Evolutionary conservation across 2,329 filamentous ascomycete species (phyloP).

Genomic region (Paradendryphiella salina): DNA sequence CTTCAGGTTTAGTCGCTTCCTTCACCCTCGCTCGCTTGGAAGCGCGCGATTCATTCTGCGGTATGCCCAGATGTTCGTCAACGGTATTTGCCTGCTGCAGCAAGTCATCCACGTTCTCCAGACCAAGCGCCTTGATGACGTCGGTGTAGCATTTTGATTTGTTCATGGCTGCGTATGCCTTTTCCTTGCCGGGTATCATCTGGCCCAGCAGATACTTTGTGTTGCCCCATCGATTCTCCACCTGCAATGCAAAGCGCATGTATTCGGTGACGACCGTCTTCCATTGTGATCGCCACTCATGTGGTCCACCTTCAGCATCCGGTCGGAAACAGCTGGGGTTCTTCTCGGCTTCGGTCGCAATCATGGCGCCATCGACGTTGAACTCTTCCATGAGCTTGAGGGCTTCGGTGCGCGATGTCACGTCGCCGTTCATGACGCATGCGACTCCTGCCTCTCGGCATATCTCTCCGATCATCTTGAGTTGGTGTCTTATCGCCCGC

Average conservation of each 20-base stretch:
- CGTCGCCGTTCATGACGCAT: conserved; percentile 95
- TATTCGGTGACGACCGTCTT: conserved; percentile 76
- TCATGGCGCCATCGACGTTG: conserved; percentile 94
- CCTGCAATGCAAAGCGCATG: conserved; percentile 69
- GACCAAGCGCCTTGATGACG: conserved; percentile 66
- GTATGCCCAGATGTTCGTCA: conserved; percentile 66
- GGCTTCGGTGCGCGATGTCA: conserved; percentile 73
- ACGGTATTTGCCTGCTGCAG: conserved; percentile 65
- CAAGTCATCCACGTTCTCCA: conserved; percentile 67
- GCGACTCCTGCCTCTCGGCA: conserved; percentile 86
- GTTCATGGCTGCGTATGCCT: conserved; percentile 64
- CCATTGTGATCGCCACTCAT: conserved; percentile 65
- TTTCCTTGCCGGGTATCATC: conserved; percentile 79
- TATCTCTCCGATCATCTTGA: conserved; percentile 78
- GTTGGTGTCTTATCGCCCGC: conserved; percentile 79
- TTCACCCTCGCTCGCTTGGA: conserved; percentile 51
- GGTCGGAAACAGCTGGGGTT: conserved; percentile 86
- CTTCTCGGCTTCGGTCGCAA: conserved; percentile 86
- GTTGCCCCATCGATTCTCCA: conserved; percentile 87
- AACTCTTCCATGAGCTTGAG: conserved; percentile 72
- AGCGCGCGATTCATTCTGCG: conserved; percentile 54
- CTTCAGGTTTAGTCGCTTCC: conserved; percentile 21
- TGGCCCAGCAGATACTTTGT: conserved; percentile 89
- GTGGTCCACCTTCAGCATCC: conserved; percentile 65
- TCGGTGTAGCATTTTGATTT: conserved; percentile 71